Evolutionary conservation across 2,329 filamentous ascomycete genomes (phyloP), one percentile per base, ranked within the genome.

Genomic region (Colletotrichum truncatum): DNA sequence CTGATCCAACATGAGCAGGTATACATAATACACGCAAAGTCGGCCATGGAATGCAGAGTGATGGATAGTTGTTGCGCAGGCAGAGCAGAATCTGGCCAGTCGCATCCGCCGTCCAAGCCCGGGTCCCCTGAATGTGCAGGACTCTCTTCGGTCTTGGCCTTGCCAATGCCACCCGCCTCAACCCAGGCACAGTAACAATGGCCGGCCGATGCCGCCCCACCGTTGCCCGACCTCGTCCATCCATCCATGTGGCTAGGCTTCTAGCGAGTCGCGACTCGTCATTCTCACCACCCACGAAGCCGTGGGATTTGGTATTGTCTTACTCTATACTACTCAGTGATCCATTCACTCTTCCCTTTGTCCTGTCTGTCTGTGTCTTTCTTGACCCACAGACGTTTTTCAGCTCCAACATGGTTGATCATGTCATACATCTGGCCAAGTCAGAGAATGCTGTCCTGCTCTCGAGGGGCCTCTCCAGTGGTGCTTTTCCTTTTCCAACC

Each of bases 151-250:
- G 57, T 26, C 57, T 51, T 65, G 57, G 62, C 57, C 36, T 56
- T 61, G 49, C 36, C 43, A 51, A 62, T 62, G 41, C 51, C 57
- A 62, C 49, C 62, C 49, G 34, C 41, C 43, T 41, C 57, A 51
- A 18, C 14, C 39, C 57, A 65, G 3, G 57, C 41, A 62, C 62
- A 10, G 48, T 18, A 30, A 61, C 34, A 41, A 65, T 57, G 41
- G 41, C 34, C 62, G 49, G 57, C 49, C 41, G 57, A 65, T 49
- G 62, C 61, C 46, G 28, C 53, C 53, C 36, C 21, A 34, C 14
- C 36, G 52, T 16, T 26, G 46, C 49, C 62, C 41, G 11, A 51
- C 28, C 49, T 62, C 62, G 16, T 10, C 12, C 39, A 21, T 18
- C 39, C 39, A 45, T 30, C 25, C 32, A 32, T 49, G 49, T 34